These are phyloP conservation scores for Colletotrichum musae DNA, from an alignment of 2,329 filamentous ascomycete genomes.

Conservation along the genomic window DNA sequence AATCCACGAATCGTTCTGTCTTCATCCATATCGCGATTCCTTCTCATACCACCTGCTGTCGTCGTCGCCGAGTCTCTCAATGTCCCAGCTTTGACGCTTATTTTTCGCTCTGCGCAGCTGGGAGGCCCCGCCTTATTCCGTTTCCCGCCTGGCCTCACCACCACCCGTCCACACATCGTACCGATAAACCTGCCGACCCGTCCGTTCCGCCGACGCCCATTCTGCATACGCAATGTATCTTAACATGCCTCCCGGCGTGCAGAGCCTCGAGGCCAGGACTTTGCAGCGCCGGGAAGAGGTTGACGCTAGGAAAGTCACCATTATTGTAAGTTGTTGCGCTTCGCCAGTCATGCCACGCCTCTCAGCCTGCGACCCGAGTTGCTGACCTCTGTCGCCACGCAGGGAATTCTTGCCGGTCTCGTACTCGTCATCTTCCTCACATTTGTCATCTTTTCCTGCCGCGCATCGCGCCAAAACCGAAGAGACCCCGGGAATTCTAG, in stretches of 20 bases:
- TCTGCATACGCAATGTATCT: constrained; percentile 31
- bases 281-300: constrained; percentile 21
- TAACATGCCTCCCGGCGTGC: constrained; percentile 12
- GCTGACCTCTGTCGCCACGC: constrained; percentile 19
- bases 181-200: constrained; percentile 21
- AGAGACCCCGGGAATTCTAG: constrained; percentile 43
- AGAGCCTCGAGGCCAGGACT: background rate
- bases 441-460: constrained; percentile 43
- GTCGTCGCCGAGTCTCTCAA: constrained; percentile 21
- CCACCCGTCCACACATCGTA: background rate
- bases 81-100: constrained; percentile 35
- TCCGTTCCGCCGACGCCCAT: constrained; percentile 37
- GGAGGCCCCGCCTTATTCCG: constrained; percentile 36
- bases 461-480: constrained; percentile 50
- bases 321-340: constrained; percentile 30
- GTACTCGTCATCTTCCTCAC: constrained; percentile 45
- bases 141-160: constrained; percentile 17
- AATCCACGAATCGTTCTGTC: background rate
- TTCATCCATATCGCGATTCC: background rate
- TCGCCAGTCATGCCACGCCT: background rate
- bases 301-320: constrained; percentile 34
- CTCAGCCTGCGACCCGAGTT: background rate
- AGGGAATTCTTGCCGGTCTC: constrained; percentile 47
- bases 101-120: constrained; percentile 35
- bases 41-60: background rate